Conservation (phyloP, 2,329 filamentous ascomycete genomes). For the Fusarium sp. region DNA sequence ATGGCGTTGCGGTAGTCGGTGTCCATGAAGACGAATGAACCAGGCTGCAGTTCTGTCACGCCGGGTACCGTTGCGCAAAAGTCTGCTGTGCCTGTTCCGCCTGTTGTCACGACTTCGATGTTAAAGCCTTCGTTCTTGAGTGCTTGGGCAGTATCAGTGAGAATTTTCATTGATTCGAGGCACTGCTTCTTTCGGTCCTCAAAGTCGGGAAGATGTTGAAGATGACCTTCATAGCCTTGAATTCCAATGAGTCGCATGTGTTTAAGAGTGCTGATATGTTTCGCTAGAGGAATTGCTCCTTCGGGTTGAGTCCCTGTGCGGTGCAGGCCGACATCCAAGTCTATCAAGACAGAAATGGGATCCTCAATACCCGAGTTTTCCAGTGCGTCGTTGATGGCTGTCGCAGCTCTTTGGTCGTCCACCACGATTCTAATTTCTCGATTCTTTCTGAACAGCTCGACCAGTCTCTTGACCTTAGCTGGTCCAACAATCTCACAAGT, state of each 20-base stretch:
- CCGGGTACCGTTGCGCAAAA: slow-evolving; percentile 61
- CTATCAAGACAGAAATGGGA: slow-evolving; percentile 12
- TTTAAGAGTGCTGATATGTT: background rate
- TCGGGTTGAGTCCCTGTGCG: slow-evolving; percentile 8
- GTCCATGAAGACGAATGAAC: slow-evolving; percentile 66
- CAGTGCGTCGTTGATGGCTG: slow-evolving; percentile 15
- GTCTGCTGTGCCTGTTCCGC: slow-evolving; percentile 45
- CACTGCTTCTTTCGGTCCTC: slow-evolving; percentile 27
- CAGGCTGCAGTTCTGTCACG: slow-evolving; percentile 63
- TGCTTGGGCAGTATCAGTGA: slow-evolving; percentile 7
- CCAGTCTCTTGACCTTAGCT: slow-evolving; percentile 10
- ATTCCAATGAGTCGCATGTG: slow-evolving; percentile 25
- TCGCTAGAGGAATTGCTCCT: slow-evolving; percentile 3
- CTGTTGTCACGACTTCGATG: slow-evolving; percentile 26
- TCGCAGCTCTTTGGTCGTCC: slow-evolving; percentile 14
- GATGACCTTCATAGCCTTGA: slow-evolving; percentile 31
- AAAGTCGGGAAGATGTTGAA: slow-evolving; percentile 26
- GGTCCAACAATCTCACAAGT: slow-evolving; percentile 31
- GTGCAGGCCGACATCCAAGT: slow-evolving; percentile 26
- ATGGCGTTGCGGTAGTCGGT: slow-evolving; percentile 64
- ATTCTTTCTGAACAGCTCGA: slow-evolving; percentile 23
- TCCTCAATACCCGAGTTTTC: background rate
- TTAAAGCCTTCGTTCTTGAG: slow-evolving; percentile 1
- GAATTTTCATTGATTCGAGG: slow-evolving; percentile 14
- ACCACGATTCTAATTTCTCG: slow-evolving; percentile 16